Percentiles rank a stretch among this genome's conserved stretches.
phyloP scores from a whole-genome alignment of 306 rosid species.

The Mucuna pruriens region DNA sequence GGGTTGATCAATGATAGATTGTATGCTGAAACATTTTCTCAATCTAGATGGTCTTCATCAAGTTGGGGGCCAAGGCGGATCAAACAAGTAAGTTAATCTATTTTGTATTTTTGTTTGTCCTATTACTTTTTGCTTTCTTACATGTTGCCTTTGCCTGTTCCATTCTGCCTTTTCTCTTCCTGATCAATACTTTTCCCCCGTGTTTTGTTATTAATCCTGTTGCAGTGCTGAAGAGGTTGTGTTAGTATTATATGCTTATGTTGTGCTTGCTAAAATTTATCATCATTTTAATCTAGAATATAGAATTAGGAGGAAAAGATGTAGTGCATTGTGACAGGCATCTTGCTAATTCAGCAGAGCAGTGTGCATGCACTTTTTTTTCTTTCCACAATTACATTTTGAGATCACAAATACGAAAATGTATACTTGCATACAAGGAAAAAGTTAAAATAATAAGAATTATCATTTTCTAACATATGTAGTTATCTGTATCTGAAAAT shows the following conservation, averaged over 20 bases:
- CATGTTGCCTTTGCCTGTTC: background rate
- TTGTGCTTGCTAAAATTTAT: constrained; percentile 3
- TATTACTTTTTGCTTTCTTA: constrained; percentile 5
- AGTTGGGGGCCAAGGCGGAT: constrained; percentile 94
- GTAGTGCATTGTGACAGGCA: background rate
- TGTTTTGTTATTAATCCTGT: constrained; percentile 1
- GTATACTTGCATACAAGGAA: background rate
- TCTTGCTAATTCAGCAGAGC: constrained; percentile 20
- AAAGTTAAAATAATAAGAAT: background rate
- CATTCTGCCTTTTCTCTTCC: background rate
- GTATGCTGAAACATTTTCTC: constrained; percentile 67
- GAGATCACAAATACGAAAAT: constrained; percentile 8
- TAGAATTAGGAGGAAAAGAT: constrained; percentile 5
- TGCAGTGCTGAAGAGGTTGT: constrained; percentile 2
- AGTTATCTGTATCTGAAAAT: constrained; percentile 11
- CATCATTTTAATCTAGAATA: constrained; percentile 3
- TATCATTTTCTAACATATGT: constrained; percentile 1
- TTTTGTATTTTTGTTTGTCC: constrained; percentile 3
- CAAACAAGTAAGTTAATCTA: constrained; percentile 62
- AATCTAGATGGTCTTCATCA: constrained; percentile 88
- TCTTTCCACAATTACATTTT: background rate
- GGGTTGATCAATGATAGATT: constrained; percentile 74
- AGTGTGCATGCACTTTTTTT: constrained; percentile 1
- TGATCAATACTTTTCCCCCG: background rate
- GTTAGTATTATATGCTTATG: background rate